Base-by-base conservation (phyloP, 352 stramenopile species). In the Globisporangium uncinulatum region DNA sequence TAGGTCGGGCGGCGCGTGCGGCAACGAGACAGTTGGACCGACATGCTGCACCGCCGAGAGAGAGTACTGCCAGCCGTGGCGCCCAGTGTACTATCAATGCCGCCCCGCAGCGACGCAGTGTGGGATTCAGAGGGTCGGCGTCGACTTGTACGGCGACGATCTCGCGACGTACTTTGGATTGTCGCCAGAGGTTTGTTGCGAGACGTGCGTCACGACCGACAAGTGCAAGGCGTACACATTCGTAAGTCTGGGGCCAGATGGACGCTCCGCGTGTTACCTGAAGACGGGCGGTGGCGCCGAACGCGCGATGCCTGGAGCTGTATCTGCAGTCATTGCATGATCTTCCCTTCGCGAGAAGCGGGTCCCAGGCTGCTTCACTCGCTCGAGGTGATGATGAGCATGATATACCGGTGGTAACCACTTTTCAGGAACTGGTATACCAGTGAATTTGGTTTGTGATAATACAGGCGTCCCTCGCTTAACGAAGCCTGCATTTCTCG, bases 141-240 rank as follows among this genome's bases (percentile, higher is more conserved):
- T 56, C 0, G 56, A 62, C 49, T 62, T 48, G 39, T 57, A 62
- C 41, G 56, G 56, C 49, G 29, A 51, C 31, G 56, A 62, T 19
- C 37, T 62, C 2, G 17, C 36, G 14, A 51, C 56, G 9, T 37
- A 56, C 13, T 65, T 48, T 32, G 34, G 52, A 0, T 3, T 65
- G 17, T 34, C 31, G 29, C 59, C 52, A 11, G 52, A 48, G 0
- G 41, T 20, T 14, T 65, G 59, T 21, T 65, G 59, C 43, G 53
- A 55, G 39, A 42, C 34, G 43, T 65, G 59, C 44, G 43, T 41
- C 29, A 17, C 8, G n/a, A 65, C 59, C 11, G 19, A 32, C 2
- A 52, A 41, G 7, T 63, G 60, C 44, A 17, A n/a, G 36, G 54
- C 59, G 42, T 65, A 65, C 56, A 65, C 59, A 42, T 65, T 61